Evolutionary conservation across 441 rosid genomes (phyloP), one percentile per base, ranked within the genome.

Genomic region (Capsella rubella): DNA sequence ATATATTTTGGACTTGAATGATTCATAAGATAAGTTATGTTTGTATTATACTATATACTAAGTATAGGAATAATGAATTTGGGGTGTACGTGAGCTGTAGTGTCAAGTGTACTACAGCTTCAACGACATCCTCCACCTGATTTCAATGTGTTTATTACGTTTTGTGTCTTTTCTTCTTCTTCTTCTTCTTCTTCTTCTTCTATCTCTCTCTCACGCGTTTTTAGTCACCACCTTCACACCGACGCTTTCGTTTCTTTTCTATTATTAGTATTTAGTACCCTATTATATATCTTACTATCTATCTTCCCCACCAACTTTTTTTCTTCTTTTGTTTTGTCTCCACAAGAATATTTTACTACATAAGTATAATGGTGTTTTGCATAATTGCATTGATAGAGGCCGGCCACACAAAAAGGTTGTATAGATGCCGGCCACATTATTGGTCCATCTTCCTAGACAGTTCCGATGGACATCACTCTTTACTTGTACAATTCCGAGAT

Each of bases 41-140:
- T 31, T 32, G 25, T n/a, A n/a, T n/a, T n/a, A 21, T 21, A 21
- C 1, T 21, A 21, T 21, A 21, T 21, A 2, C 25, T 21, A 21
- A 21, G 25, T 21, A 21, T 21, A 21, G 59, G 25, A 8, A 35
- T 8, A 7, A 35, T 35, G 39, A 35, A 64, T 0, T 16, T 21
- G 25, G 59, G 27, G 27, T 71, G 72, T 58, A 27, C 60, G 63
- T 77, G 72, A 71, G 76, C 72, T 71, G 76, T 65, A 51, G 73
- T 70, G 80, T 58, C 51, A 71, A 70, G 76, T 25, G 60, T 18
- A 40, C 5, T 10, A 54, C 53, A 50, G 58, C 25, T 70, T 55
- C 67, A 70, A 64, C 76, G 80, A 77, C 80, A 77, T 42, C 47
- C 11, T 65, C 74, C 80, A 77, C 80, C 80, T 77, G 80, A 71